Percentiles rank a stretch among this genome's conserved stretches.
Conservation (phyloP, 805 yeast genomes). For the Candida ipomoeae region DNA sequence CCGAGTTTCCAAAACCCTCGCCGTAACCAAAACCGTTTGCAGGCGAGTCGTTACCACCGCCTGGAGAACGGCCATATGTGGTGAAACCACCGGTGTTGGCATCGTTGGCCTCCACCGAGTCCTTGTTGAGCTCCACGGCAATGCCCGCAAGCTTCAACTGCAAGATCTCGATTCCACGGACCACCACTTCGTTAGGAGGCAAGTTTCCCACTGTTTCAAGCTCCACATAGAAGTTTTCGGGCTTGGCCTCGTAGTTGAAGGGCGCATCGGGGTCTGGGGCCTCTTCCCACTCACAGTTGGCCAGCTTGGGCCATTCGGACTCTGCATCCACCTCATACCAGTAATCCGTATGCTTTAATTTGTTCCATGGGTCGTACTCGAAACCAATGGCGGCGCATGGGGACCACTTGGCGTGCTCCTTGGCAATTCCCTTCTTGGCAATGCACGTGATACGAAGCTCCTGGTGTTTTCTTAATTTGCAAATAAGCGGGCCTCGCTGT, state of each 20-base stretch:
- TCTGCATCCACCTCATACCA: constrained; percentile 93
- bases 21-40: constrained; percentile 21
- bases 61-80: constrained; percentile 42
- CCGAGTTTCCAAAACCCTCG: constrained; percentile 35
- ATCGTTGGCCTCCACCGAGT: constrained; percentile 36
- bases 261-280: constrained; percentile 83
- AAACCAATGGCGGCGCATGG: constrained; percentile 95
- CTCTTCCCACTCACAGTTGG: constrained; percentile 93
- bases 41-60: constrained; percentile 30
- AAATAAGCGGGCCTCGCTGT: constrained; percentile 81
- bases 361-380: constrained; percentile 99
- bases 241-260: constrained; percentile 80
- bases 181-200: constrained; percentile 83
- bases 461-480: constrained; percentile 89
- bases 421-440: constrained; percentile 95
- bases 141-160: constrained; percentile 90
- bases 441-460: constrained; percentile 85
- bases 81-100: constrained; percentile 47
- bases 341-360: constrained; percentile 88
- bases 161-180: constrained; percentile 76
- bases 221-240: constrained; percentile 77
- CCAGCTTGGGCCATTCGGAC: constrained; percentile 89
- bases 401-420: constrained; percentile 98
- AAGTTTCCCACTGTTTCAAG: constrained; percentile 91
- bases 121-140: constrained; percentile 58